phyloP scores from a whole-genome alignment of 2,329 filamentous ascomycete species.

The Cordyceps pruinosa region DNA sequence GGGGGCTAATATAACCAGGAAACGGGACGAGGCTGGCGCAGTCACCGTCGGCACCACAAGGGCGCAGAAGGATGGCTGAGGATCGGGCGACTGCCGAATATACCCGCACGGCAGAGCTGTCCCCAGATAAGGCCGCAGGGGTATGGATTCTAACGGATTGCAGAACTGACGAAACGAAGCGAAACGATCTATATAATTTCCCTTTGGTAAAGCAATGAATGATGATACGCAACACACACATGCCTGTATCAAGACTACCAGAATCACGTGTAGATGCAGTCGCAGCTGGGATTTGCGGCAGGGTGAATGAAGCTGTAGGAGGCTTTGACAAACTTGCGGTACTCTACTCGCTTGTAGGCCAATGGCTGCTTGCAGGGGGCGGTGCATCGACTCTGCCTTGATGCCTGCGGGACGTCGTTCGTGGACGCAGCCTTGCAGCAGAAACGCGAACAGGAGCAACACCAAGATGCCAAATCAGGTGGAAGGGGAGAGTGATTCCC shows the following conservation, averaged over 20 bases:
- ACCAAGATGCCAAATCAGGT: no score
- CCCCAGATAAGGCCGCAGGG: not conserved
- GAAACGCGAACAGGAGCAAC: not conserved
- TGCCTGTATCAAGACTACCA: not conserved
- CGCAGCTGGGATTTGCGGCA: not conserved
- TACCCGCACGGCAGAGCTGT: not conserved
- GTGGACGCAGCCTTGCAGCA: not conserved
- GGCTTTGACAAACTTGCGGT: not conserved
- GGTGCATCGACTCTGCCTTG: not conserved
- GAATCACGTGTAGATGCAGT: not conserved
- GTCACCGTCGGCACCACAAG: not conserved
- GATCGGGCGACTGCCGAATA: not conserved
- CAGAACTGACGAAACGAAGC: not conserved
- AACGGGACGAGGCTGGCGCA: not conserved
- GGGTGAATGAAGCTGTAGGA: not conserved
- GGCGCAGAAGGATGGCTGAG: not conserved
- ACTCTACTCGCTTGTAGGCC: not conserved
- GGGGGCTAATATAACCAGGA: not conserved
- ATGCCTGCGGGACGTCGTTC: not conserved
- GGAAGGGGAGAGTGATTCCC: no score
- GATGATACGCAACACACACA: not conserved
- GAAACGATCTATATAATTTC: not conserved
- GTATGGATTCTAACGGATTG: not conserved
- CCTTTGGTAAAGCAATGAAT: not conserved
- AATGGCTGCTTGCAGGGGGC: not conserved